Conservation (phyloP, 2,329 filamentous ascomycete genomes). For the Scortechinia acanthostroma region DNA sequence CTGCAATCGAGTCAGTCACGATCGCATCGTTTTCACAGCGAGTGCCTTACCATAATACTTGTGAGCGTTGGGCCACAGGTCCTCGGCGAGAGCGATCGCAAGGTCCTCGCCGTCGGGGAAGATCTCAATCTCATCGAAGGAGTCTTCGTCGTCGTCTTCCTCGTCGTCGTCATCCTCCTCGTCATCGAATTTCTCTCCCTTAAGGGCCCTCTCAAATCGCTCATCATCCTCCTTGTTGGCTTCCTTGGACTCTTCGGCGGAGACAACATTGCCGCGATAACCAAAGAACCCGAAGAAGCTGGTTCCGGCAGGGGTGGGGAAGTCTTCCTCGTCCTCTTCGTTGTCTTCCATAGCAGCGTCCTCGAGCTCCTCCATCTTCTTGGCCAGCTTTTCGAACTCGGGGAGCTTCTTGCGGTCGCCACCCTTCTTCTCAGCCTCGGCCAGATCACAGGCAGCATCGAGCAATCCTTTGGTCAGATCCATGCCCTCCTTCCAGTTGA, state of each 20-base stretch:
- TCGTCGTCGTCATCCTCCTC: conserved; percentile 27
- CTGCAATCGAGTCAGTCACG: conserved; percentile 12
- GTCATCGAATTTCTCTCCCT: conserved; percentile 22
- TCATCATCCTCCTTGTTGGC: conserved; percentile 39
- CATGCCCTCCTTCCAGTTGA: conserved; percentile 58
- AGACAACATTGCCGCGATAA: conserved; percentile 41
- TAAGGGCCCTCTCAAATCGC: conserved; percentile 29
- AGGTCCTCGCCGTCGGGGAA: conserved; percentile 50
- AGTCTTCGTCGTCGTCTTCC: conserved; percentile 32
- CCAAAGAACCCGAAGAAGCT: conserved; percentile 58
- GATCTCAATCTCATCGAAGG: conserved; percentile 45
- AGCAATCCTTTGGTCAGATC: conserved; percentile 58
- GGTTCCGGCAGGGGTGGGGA: conserved; percentile 27
- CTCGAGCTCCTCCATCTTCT: conserved; percentile 9
- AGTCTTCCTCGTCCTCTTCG: conserved; percentile 12
- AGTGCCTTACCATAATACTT: conserved; percentile 46
- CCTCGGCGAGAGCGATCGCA: conserved; percentile 47
- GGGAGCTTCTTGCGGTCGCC: conserved; percentile 14
- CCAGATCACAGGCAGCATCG: conserved; percentile 49
- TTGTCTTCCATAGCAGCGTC: not conserved
- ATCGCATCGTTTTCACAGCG: not conserved
- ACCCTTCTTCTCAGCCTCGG: conserved; percentile 40
- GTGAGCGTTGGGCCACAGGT: conserved; percentile 52
- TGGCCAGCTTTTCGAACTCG: conserved; percentile 13
- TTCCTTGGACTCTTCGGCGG: conserved; percentile 41